These are phyloP conservation scores for Aureobasidium sp. DNA, from an alignment of 2,329 filamentous ascomycete species.

Conservation along the genomic window DNA sequence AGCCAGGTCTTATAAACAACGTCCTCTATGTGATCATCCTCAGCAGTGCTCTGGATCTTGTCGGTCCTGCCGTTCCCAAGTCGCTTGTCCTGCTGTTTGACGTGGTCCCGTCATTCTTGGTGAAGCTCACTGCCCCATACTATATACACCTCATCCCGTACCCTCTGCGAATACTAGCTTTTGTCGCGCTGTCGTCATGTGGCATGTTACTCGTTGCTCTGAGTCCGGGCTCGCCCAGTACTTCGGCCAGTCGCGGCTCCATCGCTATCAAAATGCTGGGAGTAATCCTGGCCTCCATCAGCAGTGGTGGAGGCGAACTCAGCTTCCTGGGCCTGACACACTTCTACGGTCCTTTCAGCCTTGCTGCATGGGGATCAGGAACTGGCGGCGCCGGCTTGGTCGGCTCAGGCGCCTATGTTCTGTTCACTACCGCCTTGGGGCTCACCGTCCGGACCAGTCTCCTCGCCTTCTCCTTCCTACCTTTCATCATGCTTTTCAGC, in stretches of 20 bases:
- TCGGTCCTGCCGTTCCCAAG: constrained; percentile 79
- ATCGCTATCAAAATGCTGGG: constrained; percentile 74
- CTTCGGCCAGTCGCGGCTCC: constrained; percentile 27
- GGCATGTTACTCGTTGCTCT: constrained; percentile 89
- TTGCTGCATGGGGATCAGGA: constrained; percentile 87
- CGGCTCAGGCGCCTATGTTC: constrained; percentile 80
- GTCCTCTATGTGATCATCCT: constrained; percentile 97
- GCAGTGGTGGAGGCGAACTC: constrained; percentile 79
- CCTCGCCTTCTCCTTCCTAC: constrained; percentile 70
- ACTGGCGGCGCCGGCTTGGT: constrained; percentile 83
- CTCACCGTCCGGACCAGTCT: constrained; percentile 69
- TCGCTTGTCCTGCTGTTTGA: constrained; percentile 88
- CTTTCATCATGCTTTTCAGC: constrained; percentile 72
- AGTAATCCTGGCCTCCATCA: constrained; percentile 76
- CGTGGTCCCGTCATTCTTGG: constrained; percentile 80
- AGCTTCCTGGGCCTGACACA: constrained; percentile 89
- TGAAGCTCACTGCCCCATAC: constrained; percentile 85
- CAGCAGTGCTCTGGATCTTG: constrained; percentile 88
- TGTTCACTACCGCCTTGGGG: constrained; percentile 73
- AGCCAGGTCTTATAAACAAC: constrained; percentile 81
- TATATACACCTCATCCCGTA: constrained; percentile 88
- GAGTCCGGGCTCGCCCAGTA: constrained; percentile 49
- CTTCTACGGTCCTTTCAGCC: constrained; percentile 79
- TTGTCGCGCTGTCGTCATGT: constrained; percentile 66
- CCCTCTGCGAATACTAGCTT: constrained; percentile 62